Evolutionary conservation across 169 alveolate genomes (phyloP).

Genomic region (Fabrea salina): DNA sequence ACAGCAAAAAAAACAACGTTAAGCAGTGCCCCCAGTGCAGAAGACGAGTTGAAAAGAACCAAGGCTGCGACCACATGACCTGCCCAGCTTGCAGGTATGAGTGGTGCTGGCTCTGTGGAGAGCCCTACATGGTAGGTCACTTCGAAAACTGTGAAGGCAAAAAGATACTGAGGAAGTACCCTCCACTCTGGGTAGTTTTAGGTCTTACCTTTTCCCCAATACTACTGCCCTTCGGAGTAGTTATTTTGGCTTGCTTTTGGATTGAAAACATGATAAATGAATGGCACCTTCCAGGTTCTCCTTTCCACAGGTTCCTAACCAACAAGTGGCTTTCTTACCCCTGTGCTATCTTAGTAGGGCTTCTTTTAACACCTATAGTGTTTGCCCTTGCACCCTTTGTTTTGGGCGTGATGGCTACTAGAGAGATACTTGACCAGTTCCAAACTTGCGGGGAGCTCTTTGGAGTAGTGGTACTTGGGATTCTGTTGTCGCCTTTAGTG

Average conservation of each 20-base stretch:
- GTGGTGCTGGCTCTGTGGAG: constrained; percentile 41
- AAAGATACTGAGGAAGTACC: constrained; percentile 1
- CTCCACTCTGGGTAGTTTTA: not conserved
- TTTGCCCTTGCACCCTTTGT: constrained; percentile 26
- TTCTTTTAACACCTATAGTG: constrained; percentile 2
- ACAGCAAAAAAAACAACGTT: not conserved
- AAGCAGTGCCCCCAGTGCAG: constrained; percentile 44
- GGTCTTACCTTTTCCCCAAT: not conserved
- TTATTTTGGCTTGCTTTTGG: not conserved
- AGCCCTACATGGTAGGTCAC: constrained; percentile 18
- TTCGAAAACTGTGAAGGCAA: constrained; percentile 31
- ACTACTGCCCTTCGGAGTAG: not conserved
- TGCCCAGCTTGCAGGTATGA: constrained; percentile 39
- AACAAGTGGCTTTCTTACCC: not conserved
- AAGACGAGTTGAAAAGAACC: constrained; percentile 33
- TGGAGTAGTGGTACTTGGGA: constrained; percentile 1
- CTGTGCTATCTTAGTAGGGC: not conserved
- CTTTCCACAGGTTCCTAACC: not conserved
- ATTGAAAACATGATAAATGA: not conserved
- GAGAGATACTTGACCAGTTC: not conserved
- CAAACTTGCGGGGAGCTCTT: not conserved
- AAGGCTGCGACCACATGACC: constrained; percentile 43
- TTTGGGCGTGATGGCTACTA: not conserved
- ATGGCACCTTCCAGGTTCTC: not conserved
- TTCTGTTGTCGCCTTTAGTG: not conserved